Base-by-base conservation (phyloP, 23 red algal genomes). In the Gracilaria caudata region DNA sequence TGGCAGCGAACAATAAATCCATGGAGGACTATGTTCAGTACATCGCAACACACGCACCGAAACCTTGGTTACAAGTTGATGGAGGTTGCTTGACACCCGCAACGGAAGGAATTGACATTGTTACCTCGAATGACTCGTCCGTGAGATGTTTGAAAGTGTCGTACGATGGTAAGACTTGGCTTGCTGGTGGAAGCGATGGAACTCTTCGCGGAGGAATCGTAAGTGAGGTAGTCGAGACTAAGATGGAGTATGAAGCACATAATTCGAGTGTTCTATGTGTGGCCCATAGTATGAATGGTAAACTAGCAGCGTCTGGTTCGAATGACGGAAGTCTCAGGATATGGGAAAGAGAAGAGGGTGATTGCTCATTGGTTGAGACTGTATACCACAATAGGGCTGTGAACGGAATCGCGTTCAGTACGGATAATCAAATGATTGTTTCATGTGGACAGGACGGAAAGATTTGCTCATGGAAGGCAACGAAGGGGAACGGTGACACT, bases 241-340 rank as follows among this genome's bases (percentile, higher is more conserved):
- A 65, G 5, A 35, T 65, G 9, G 14, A 33, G 13, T 65, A 1
- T 30, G 13, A 28, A 30, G 60, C 60, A 32, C 60, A 65, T 23
- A 65, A 30, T 33, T 33, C 60, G 26, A 65, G 60, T 30, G 60
- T 65, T 34, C 26, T 32, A 13, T 65, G 10, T 32, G 24, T 30
- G 2, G 60, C 60, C 24, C 60, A 35, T 65, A 65, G 60, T 65
- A 7, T 2, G 4, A 32, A 65, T 65, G 60, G 60, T 33, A 65
- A 65, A 65, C 60, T 65, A 9, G 24, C 24, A 29, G 60, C 60
- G 25, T 65, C 60, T 65, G 60, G 60, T 65, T 65, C 60, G 60
- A 35, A 0, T 65, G 60, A 32, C 2, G 60, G 60, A 65, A 32
- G 60, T 32, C 8, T 65, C 23, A 65, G 29, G 24, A 30, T 65